Base-by-base conservation (phyloP, 1,284 basidiomycete genomes). In the Ustilago tritici region DNA sequence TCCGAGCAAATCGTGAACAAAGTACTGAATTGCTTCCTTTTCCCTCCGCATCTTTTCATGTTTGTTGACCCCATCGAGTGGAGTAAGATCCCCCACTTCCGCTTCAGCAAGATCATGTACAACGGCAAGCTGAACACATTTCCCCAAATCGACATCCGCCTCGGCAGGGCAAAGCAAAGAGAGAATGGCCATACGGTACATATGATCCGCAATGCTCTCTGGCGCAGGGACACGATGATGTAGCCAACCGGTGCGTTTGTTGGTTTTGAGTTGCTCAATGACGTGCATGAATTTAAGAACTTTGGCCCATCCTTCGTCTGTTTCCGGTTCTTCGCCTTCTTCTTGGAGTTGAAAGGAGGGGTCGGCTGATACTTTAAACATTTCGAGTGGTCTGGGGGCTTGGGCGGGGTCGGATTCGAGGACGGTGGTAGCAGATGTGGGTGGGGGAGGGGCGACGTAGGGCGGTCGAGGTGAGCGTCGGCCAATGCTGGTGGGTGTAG, bases 21-120 rank as follows among this genome's bases (percentile, higher is more conserved):
- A 95, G 73, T 93, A 93, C 62, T 93, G 90, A 91, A 98, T 98
- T 1, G 95, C 95, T 84, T 92, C 91, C 91, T 95, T 88, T 88
- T 96, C 94, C 8, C 93, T 88, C 7, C 89, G 88, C 61, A 88
- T 89, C 88, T 99, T 99, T 83, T 95, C 92, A 3, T 89, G 89
- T 78, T 93, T 93, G 0, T 92, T 87, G 8, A 98, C 92, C 0
- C 93, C 92, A 86, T 98, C 95, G 34, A 91, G 89, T 0, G 96
- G 96, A 0, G 95, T 91, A 64, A 98, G 96, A 82, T 98, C 96
- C 1, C 96, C 96, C 3, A 98, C 95, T 63, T 96, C 93, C 0
- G 96, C 96, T 87, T 98, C 96, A 12, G 96, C 96, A 12, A 99
- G 90, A 87, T 99, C 96, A 83, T 98, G 96, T 8, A 98, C 93